phyloP scores from a whole-genome alignment of 768 basidiomycete species.

The Boletus subcaerulescens region DNA sequence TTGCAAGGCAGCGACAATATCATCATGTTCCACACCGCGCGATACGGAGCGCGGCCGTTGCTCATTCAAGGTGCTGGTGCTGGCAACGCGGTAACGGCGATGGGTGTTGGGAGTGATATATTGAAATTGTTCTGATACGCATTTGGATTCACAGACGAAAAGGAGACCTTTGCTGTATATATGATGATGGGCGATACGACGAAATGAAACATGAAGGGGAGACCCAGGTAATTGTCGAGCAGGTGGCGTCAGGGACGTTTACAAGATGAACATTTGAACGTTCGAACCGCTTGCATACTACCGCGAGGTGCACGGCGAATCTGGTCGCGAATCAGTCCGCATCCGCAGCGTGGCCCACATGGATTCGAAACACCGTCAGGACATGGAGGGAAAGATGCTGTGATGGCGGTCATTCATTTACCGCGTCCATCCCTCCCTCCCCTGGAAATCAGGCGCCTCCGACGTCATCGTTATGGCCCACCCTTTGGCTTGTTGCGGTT shows the following conservation, averaged over 20 bases:
- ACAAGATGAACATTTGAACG: not conserved
- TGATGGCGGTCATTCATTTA: not conserved
- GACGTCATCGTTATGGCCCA: not conserved
- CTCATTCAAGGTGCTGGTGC: conserved; percentile 96
- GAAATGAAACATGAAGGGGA: not conserved
- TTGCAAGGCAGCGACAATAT: conserved; percentile 98
- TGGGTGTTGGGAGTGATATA: conserved; percentile 92
- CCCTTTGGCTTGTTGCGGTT: not conserved
- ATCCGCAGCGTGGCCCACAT: not conserved
- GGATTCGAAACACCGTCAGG: not conserved
- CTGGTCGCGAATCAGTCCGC: not conserved
- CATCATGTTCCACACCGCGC: conserved; percentile 92
- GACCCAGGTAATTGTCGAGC: not conserved
- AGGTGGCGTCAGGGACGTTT: not conserved
- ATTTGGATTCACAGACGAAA: not conserved
- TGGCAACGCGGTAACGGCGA: conserved; percentile 97
- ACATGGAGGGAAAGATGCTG: not conserved
- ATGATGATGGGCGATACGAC: not conserved
- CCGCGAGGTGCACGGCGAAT: not conserved
- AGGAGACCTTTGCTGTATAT: conserved; percentile 3
- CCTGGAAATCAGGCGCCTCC: conserved; percentile 4
- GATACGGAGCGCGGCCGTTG: conserved; percentile 85
- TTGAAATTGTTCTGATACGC: conserved; percentile 45
- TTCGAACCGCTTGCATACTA: conserved; percentile 2
- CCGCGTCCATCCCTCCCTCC: not conserved